Conservation (phyloP, 2,329 filamentous ascomycete species). For the Purpureocillium lavendulum region DNA sequence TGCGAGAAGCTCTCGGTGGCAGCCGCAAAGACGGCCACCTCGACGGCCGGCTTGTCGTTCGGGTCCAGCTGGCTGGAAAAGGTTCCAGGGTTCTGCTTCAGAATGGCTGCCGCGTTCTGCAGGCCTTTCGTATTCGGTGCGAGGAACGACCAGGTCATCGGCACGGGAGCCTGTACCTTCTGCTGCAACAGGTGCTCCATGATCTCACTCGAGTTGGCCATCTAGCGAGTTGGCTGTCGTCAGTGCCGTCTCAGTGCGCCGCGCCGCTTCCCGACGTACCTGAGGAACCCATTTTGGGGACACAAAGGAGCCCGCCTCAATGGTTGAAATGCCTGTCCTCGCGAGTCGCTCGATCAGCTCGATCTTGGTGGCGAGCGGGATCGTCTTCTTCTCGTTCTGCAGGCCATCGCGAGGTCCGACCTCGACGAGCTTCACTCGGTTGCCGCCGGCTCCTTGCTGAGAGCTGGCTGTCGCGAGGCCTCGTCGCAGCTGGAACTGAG, state of each 20-base stretch:
- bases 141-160: conserved; percentile 71
- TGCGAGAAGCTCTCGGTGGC: conserved; percentile 75
- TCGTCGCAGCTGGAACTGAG: conserved; percentile 21
- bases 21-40: conserved; percentile 73
- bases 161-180: conserved; percentile 42
- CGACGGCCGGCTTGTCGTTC: conserved; percentile 41
- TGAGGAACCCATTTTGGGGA: conserved; percentile 81
- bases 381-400: conserved; percentile 70
- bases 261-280: conserved; percentile 28
- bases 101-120: conserved; percentile 48
- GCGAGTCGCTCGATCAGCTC: conserved; percentile 64
- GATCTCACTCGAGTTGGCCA: conserved; percentile 71
- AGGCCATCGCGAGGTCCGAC: conserved; percentile 81
- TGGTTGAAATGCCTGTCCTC: conserved; percentile 59
- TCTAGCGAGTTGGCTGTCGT: conserved; percentile 34
- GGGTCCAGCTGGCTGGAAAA: conserved; percentile 43
- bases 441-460: conserved; percentile 23
- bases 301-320: conserved; percentile 78
- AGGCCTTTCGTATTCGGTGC: conserved; percentile 70
- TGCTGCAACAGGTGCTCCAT: conserved; percentile 57
- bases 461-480: conserved; percentile 31
- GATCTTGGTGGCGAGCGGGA: conserved; percentile 66
- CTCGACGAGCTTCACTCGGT: conserved; percentile 61
- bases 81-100: conserved; percentile 41
- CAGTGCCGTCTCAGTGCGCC: no score